phyloP scores from a whole-genome alignment of 2,329 filamentous ascomycete genomes.

The Acrodontium crateriforme region DNA sequence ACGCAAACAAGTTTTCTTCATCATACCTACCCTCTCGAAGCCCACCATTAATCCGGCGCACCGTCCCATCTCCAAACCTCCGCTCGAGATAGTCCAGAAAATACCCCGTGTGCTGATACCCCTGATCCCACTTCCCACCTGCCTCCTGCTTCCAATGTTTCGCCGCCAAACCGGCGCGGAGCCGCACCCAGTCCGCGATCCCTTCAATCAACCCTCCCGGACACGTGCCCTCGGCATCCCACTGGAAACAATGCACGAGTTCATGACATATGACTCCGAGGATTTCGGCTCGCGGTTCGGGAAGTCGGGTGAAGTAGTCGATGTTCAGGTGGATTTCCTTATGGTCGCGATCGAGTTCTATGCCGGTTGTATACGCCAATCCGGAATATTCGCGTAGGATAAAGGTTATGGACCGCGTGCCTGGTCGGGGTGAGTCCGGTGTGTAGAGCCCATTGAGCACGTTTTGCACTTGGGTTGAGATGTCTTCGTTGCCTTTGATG shows the following conservation, averaged over 20 bases:
- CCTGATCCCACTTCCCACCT: slow-evolving; percentile 63
- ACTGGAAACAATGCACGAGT: slow-evolving; percentile 89
- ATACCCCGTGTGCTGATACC: slow-evolving; percentile 83
- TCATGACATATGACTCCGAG: slow-evolving; percentile 79
- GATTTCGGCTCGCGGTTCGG: slow-evolving; percentile 44
- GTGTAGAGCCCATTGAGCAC: slow-evolving; percentile 64
- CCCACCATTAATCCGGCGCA: slow-evolving; percentile 49
- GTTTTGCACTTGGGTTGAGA: slow-evolving; percentile 48
- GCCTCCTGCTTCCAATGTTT: slow-evolving; percentile 63
- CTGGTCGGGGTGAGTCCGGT: slow-evolving; percentile 28
- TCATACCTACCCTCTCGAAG: slow-evolving; percentile 51
- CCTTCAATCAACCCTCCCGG: slow-evolving; percentile 72
- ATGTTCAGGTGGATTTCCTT: slow-evolving; percentile 88
- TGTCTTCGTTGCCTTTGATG: slow-evolving; percentile 46
- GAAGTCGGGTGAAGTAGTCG: slow-evolving; percentile 46
- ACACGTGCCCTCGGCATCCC: slow-evolving; percentile 46
- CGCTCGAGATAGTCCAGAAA: slow-evolving; percentile 77
- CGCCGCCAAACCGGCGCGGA: slow-evolving; percentile 58
- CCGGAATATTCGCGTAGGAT: slow-evolving; percentile 67
- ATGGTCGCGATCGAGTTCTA: slow-evolving; percentile 66
- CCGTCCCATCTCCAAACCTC: slow-evolving; percentile 38
- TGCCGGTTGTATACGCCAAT: slow-evolving; percentile 78
- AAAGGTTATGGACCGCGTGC: slow-evolving; percentile 76
- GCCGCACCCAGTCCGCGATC: slow-evolving; percentile 81
- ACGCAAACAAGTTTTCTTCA: slow-evolving; percentile 31